Conservation (phyloP, 2,329 filamentous ascomycete species). For the Arthrinium phaeospermum region DNA sequence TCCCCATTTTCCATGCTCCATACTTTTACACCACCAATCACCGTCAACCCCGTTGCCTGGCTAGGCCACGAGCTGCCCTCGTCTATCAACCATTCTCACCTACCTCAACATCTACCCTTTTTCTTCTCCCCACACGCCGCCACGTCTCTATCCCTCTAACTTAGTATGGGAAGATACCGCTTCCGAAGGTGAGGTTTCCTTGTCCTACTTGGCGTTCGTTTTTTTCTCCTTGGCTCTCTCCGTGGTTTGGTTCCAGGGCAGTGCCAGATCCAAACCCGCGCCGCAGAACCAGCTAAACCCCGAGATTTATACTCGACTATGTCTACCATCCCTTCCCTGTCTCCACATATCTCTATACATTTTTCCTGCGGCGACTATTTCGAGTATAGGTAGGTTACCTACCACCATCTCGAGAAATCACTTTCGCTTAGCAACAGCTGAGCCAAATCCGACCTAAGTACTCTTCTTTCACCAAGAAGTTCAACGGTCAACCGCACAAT, state of each 20-base stretch:
- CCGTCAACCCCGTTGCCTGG: conserved; percentile 1
- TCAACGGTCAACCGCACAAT: background rate
- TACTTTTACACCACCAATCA: conserved; percentile 6
- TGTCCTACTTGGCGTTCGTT: background rate
- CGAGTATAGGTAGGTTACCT: background rate
- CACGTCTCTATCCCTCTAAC: background rate
- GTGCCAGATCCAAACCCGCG: background rate
- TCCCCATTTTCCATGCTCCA: conserved; percentile 5
- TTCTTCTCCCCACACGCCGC: background rate
- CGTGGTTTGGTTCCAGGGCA: background rate
- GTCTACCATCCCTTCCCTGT: conserved; percentile 2
- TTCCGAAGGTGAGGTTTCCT: conserved; percentile 8
- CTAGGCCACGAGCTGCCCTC: background rate
- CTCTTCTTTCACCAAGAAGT: background rate
- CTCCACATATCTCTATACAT: conserved; percentile 5
- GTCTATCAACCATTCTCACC: background rate
- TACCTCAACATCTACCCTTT: background rate
- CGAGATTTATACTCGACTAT: conserved; percentile 12
- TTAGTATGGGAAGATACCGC: conserved; percentile 6
- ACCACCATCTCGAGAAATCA: background rate
- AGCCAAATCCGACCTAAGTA: background rate
- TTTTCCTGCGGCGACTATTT: background rate
- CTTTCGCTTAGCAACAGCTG: background rate
- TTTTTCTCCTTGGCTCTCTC: background rate
- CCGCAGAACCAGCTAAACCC: background rate